Evolutionary conservation across 768 basidiomycete genomes (phyloP), one percentile per base, ranked within the genome.

Genomic region (Leccinum subgranulosum): DNA sequence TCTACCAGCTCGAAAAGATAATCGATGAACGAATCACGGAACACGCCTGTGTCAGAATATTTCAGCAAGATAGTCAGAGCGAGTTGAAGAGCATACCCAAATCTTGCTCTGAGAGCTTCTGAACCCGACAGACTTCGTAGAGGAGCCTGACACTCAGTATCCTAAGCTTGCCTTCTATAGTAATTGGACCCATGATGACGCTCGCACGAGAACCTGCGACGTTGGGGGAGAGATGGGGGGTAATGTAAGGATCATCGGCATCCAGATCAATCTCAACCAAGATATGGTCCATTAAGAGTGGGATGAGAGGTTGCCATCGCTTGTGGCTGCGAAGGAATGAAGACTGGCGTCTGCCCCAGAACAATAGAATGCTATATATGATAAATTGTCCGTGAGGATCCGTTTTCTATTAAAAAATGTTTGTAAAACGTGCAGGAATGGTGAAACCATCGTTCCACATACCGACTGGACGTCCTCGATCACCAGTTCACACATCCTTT

Each of bases 1-100:
- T 99, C 97, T 39, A 99, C 92, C 45, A 98, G 82, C 52, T 96
- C 90, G 64, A 97, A 96, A 48, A 99, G 74, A 65, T 87, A 84
- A 59, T 94, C 91, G 49, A 99, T 86, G 71, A 98, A 97, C 0
- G 76, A 51, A 61, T 96, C 90, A 61, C 83, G 80, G 68, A 97
- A 98, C 49, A 88, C 78, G 41, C 80, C 94, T 96, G 63, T 4
- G 41, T 46, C 29, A 46, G 39, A 17, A 31, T 4, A 14, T 12
- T 33, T 71, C 45, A 62, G 48, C 54, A 8, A 9, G 29, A 46
- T 47, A 28, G 53, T 59, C 6, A 62, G 45, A 41, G 36, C n/a
- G 23, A 55, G 25, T 10, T 0, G 9, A 14, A n/a, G 19, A 49
- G 77, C 89, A 62, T 66, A 92, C 93, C 78, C n/a, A 98, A 74